Evolutionary conservation across 2,329 filamentous ascomycete species (phyloP).

Genomic region (Canariomyces notabilis): DNA sequence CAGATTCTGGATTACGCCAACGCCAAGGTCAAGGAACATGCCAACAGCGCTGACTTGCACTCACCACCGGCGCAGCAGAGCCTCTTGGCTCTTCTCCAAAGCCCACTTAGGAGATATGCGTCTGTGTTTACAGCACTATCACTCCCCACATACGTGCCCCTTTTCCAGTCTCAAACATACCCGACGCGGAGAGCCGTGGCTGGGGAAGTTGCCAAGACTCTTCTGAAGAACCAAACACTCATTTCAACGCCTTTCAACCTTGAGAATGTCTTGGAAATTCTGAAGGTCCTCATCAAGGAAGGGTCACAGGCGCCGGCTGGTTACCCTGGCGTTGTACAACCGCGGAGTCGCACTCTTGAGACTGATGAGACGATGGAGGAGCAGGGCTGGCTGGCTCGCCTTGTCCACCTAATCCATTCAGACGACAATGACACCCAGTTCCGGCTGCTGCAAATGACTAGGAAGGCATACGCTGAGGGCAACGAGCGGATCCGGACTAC

Average conservation of each 20-base stretch:
- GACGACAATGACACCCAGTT: slow-evolving; percentile 91
- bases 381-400: slow-evolving; percentile 91
- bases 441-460: slow-evolving; percentile 81
- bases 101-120: slow-evolving; percentile 81
- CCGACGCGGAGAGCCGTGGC: slow-evolving; percentile 86
- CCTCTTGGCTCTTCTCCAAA: slow-evolving; percentile 82
- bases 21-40: slow-evolving; percentile 79
- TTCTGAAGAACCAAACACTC: slow-evolving; percentile 76
- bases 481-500: slow-evolving; percentile 96
- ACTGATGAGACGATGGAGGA: slow-evolving; percentile 98
- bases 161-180: slow-evolving; percentile 88
- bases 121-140: slow-evolving; percentile 96
- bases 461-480: slow-evolving; percentile 83
- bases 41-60: slow-evolving; percentile 93
- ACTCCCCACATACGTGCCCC: slow-evolving; percentile 83
- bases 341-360: slow-evolving; percentile 66
- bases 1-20: slow-evolving; percentile 87
- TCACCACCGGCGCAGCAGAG: slow-evolving; percentile 82
- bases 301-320: slow-evolving; percentile 78
- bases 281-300: slow-evolving; percentile 90
- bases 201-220: slow-evolving; percentile 71
- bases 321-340: slow-evolving; percentile 75
- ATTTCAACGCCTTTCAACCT: slow-evolving; percentile 76
- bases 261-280: slow-evolving; percentile 80
- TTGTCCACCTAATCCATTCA: slow-evolving; percentile 81